Base-by-base conservation (phyloP, 768 basidiomycete genomes). In the Mycena floridula region DNA sequence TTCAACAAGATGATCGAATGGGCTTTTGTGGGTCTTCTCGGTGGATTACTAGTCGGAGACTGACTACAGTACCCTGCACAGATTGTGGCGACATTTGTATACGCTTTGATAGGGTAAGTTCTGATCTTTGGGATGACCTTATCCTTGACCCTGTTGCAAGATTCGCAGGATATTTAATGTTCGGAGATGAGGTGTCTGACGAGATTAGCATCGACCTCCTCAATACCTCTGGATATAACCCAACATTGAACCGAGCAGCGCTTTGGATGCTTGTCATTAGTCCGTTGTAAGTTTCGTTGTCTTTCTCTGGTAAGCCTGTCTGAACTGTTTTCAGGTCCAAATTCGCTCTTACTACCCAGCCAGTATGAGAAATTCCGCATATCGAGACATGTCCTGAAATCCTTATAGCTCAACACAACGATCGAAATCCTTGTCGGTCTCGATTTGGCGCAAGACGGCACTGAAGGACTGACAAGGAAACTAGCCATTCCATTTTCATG, bases 131-230 rank as follows among this genome's bases (percentile, higher is more conserved):
- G n/a, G n/a, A n/a, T n/a, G n/a, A n/a, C n/a, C n/a, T n/a, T n/a
- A n/a, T n/a, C n/a, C n/a, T n/a, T n/a, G n/a, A n/a, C n/a, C n/a
- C n/a, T n/a, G 48, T 84, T 9, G 82, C 92, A 23, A 91, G 86
- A 4, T 77, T 75, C 37, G 81, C 80, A 16, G 95, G 94, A 1
- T 97, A 96, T 54, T 61, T 89, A 16, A 98, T 98, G 95, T 93
- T 91, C 57, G 91, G 92, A 8, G 69, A 76, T 40, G 54, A 59
- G 25, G 89, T 94, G 40, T 81, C 79, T 54, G 89, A 88, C 47
- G 90, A 92, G 85, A 81, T 97, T 59, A 95, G 90, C 48, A 76
- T 79, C 48, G 84, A 97, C 57, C 67, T 98, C 24, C 69, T 92
- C 43, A 69, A 63, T 38, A 88, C 81, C 9, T 69, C 77, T 1